Evolutionary conservation across 352 stramenopile genomes (phyloP), one percentile per base, ranked within the genome.

Genomic region (Globisporangium uncinulatum): DNA sequence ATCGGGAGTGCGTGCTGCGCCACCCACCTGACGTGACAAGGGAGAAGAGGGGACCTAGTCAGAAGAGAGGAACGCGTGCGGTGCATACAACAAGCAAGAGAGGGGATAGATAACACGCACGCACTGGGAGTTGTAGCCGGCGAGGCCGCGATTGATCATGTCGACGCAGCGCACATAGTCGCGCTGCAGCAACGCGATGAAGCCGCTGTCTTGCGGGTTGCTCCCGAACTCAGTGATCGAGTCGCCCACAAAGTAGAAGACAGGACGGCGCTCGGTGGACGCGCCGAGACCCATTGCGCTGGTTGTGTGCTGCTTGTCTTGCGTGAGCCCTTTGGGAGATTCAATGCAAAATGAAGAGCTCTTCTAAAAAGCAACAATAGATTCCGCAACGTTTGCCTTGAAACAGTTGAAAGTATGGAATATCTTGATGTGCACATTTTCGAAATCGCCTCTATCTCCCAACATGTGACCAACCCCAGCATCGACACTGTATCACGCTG

Each of bases 171-270:
- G 79, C 21, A 83, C 56, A 51, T 77, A 86, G 32, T 71, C 61
- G 14, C 78, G 37, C 41, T 77, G 67, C 45, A 92, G 61, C 19
- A 82, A 65, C 6, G 61, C 41, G 39, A 69, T 66, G 67, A 74
- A 92, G 15, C 81, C 82, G 47, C 62, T 59, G 43, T 63, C 54
- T 29, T 69, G 51, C 15, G 57, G 65, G 31, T 81, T 56, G 24
- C 61, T 69, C 6, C 70, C 77, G 29, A 69, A 58, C 61, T 89
- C 62, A 36, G 80, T 91, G 67, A 89, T 74, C 29, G 82, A 92
- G 66, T 92, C 82, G 15, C 81, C 81, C 15, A 77, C 36, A 9
- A 87, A 67, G 15, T 82, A 61, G 37, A 87, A 55, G 42, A 65
- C 54, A 17, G 71, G 73, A 0, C 70, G 73, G 15, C 51, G 49